These are phyloP conservation scores for Neospora caninum DNA, from an alignment of 169 alveolate species.

Conservation along the genomic window DNA sequence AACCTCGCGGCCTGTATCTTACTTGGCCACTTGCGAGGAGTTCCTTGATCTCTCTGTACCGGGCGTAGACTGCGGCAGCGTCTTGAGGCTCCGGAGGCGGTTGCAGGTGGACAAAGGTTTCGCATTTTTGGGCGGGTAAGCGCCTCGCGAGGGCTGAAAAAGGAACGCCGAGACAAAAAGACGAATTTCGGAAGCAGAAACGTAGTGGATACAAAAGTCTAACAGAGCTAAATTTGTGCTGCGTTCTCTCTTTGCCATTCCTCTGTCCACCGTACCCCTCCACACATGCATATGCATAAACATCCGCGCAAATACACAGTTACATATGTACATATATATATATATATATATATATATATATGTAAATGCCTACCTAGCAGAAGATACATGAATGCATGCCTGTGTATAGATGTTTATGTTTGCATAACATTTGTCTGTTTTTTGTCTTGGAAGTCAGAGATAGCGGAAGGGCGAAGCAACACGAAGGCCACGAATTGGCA, in stretches of 20 bases:
- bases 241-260: background rate
- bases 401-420: too few relatives aligned
- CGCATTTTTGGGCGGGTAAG: constrained; percentile 65
- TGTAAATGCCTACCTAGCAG: background rate
- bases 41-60: constrained; percentile 10
- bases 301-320: background rate
- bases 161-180: background rate
- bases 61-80: background rate
- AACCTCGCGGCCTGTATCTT: background rate
- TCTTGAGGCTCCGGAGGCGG: constrained; percentile 62
- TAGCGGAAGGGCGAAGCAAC: too few relatives aligned
- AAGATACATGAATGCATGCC: background rate
- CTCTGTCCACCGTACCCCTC: background rate
- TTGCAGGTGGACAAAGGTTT: constrained; percentile 51
- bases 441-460: too few relatives aligned
- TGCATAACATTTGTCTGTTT: too few relatives aligned
- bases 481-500: too few relatives aligned
- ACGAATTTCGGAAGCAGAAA: background rate
- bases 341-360: too few relatives aligned
- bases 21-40: constrained; percentile 32
- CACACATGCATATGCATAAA: too few relatives aligned
- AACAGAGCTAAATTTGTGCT: background rate
- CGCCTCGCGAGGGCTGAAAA: constrained; percentile 65
- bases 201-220: background rate
- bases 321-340: too few relatives aligned